Conservation (phyloP, 768 basidiomycete genomes). For the Boletus sp. region DNA sequence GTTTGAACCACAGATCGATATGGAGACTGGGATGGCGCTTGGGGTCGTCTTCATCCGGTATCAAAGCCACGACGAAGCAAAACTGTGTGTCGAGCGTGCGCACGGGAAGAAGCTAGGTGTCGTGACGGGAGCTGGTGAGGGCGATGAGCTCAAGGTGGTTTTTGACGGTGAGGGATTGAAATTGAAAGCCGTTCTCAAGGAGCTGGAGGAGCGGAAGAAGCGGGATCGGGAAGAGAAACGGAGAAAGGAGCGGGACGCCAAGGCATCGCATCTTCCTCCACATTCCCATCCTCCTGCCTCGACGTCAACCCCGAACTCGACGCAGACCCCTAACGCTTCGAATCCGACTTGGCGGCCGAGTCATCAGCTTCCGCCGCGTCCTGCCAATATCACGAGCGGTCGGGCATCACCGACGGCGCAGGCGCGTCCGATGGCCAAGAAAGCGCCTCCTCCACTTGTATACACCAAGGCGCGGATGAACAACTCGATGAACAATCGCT, state of each 20-base stretch:
- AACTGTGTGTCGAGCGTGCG: constrained; percentile 59
- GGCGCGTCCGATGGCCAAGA: constrained; percentile 30
- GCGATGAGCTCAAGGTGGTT: constrained; percentile 69
- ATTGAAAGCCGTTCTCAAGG: constrained; percentile 63
- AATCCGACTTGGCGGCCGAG: constrained; percentile 23
- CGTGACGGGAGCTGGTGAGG: constrained; percentile 41
- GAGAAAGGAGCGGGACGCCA: constrained; percentile 37
- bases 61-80: constrained; percentile 63
- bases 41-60: constrained; percentile 80
- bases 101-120: constrained; percentile 62
- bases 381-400: constrained; percentile 24
- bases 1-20: constrained; percentile 79
- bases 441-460: constrained; percentile 18
- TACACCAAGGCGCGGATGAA: constrained; percentile 29
- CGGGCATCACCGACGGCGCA: constrained; percentile 28
- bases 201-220: constrained; percentile 52
- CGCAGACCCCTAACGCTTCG: constrained; percentile 24
- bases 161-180: constrained; percentile 74
- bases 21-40: constrained; percentile 74
- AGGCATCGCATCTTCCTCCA: constrained; percentile 14
- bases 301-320: constrained; percentile 28
- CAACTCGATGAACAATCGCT: constrained; percentile 24
- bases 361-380: constrained; percentile 31
- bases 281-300: constrained; percentile 14
- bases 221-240: constrained; percentile 49